Conservation (phyloP, 257 asterid genomes). For the Solanum virginianum region DNA sequence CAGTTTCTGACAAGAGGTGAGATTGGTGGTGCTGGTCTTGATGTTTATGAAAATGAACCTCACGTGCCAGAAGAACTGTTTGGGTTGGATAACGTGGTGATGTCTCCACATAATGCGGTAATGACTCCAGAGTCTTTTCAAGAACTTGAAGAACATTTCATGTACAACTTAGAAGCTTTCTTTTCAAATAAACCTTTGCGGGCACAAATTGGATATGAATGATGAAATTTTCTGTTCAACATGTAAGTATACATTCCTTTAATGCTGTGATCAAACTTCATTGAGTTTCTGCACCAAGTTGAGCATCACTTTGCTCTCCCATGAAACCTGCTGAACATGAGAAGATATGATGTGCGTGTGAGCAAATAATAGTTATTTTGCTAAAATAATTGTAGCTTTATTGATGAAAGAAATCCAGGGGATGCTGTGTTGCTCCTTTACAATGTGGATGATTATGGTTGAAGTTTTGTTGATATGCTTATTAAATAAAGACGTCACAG, state of each 20-base stretch:
- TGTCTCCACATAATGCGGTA: constrained; percentile 50
- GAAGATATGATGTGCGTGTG: neutral
- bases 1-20: constrained; percentile 35
- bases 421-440: neutral
- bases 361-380: neutral
- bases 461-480: neutral
- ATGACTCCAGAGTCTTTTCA: constrained; percentile 27
- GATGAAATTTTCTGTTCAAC: neutral
- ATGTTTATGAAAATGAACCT: constrained; percentile 70
- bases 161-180: constrained; percentile 50
- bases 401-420: neutral
- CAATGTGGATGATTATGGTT: neutral
- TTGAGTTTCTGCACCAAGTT: neutral
- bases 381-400: neutral
- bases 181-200: constrained; percentile 34
- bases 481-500: neutral
- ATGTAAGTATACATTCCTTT: neutral
- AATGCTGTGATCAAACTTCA: neutral
- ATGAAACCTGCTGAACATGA: neutral
- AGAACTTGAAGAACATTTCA: constrained; percentile 9
- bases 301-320: neutral
- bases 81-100: constrained; percentile 49
- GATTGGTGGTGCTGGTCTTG: constrained; percentile 67
- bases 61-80: constrained; percentile 35
- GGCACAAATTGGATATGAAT: constrained; percentile 20